Evolutionary conservation across 768 basidiomycete species (phyloP), one percentile per base, ranked within the genome.

Genomic region (Leccinum longicurvipes): DNA sequence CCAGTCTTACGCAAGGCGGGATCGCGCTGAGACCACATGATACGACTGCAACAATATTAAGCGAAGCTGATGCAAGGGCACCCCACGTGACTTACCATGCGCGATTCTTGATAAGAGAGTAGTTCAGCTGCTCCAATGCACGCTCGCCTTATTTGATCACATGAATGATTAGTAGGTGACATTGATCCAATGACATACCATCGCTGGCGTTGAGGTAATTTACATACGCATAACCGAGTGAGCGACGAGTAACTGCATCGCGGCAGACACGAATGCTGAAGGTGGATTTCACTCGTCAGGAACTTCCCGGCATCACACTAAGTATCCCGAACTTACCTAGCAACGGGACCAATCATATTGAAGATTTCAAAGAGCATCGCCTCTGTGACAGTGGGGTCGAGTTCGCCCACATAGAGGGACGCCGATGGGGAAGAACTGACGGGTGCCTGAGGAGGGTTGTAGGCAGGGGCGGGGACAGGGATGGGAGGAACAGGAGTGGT

Each of bases 21-120:
- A 79, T 98, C 97, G 73, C 97, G 92, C 83, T 98, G 97, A 69
- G 95, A 98, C 96, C 97, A 98, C 97, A 99, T 99, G 82, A 99
- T 99, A 67, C 97, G 93, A 81, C 91, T 93, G 63, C 55, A 34
- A 25, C 6, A 25, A 50, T 41, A 47, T 50, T 57, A 57, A 50
- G 24, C 53, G 6, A 42, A 45, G 6, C 25, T 9, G 3, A 34
- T 21, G 17, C 6, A 29, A 54, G 17, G n/a, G 51, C 51, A 23
- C 24, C 15, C 5, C 0, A 31, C 5, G 24, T n/a, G 44, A 73
- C 80, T 63, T 67, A 91, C 91, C 97, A 99, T 60, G 97, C 89
- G 67, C 93, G 90, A 75, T 89, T 89, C 82, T 98, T 98, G 79
- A 99, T 98, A 72, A 95, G 77, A 63, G 97, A 98, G 74, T 99